Percentiles rank a stretch among this genome's conserved stretches.
These are phyloP conservation scores for Histomonas meleagridis DNA, from an alignment of 208 protist genomes.

Conservation along the genomic window DNA sequence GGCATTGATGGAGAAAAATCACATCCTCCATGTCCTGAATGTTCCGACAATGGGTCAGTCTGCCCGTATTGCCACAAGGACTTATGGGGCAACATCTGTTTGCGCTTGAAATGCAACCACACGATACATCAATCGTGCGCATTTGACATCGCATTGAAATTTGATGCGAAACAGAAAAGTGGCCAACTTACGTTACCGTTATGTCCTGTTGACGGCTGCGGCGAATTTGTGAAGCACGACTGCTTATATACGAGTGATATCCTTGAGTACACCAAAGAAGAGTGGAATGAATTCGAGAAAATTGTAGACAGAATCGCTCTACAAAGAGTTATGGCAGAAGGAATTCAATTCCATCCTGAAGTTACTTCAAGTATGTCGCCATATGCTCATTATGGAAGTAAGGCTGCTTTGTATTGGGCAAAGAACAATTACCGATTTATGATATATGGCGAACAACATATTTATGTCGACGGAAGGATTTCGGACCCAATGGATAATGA, in stretches of 20 bases:
- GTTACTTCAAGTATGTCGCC: neutral
- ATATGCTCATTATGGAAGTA: neutral
- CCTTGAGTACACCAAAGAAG: neutral
- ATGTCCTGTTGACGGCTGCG: neutral
- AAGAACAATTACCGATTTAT: neutral
- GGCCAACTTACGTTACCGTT: neutral
- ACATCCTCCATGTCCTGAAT: conserved; percentile 6
- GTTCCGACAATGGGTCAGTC: neutral
- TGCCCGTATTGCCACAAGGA: neutral
- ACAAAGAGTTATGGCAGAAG: neutral
- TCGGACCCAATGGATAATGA: neutral
- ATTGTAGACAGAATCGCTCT: neutral
- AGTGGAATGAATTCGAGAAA: neutral
- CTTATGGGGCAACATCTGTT: neutral
- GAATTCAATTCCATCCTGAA: conserved; percentile 17
- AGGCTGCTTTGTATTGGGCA: neutral
- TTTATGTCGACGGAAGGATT: neutral
- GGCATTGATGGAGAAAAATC: neutral
- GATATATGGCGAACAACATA: neutral
- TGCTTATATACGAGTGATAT: neutral
- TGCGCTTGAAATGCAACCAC: neutral
- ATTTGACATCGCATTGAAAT: neutral
- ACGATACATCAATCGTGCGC: neutral
- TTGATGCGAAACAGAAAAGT: neutral
- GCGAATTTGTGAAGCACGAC: neutral